These are phyloP conservation scores for Ophiostoma sp. DNA, from an alignment of 2,329 filamentous ascomycete genomes.

Conservation along the genomic window DNA sequence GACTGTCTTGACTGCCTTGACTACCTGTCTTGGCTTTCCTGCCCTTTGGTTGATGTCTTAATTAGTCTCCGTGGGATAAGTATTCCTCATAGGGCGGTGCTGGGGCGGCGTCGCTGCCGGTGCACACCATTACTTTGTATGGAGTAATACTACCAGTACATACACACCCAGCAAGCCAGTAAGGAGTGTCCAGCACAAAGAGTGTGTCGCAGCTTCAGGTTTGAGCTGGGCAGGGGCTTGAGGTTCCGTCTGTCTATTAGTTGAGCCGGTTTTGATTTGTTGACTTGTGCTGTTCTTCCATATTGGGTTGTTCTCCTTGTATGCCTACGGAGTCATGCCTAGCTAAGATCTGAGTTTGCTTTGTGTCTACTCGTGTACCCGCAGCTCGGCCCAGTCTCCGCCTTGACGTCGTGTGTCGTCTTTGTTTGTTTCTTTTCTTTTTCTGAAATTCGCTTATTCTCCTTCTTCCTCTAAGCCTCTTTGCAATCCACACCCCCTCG, in stretches of 20 bases:
- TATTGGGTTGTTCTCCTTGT: not conserved
- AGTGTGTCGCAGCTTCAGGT: not conserved
- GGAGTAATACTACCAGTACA: not conserved
- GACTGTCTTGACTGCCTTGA: not conserved
- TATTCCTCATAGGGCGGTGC: not conserved
- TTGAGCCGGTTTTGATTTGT: constrained; percentile 1
- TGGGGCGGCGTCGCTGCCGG: not conserved
- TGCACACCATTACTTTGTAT: too few relatives aligned
- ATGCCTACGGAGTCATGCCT: too few relatives aligned
- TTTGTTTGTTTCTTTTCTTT: not conserved
- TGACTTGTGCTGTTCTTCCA: not conserved
- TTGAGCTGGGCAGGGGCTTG: not conserved
- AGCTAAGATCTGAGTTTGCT: too few relatives aligned
- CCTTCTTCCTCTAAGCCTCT: not conserved
- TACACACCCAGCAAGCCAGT: too few relatives aligned
- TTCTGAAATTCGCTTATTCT: not conserved
- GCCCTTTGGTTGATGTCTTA: not conserved
- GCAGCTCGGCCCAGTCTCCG: not conserved
- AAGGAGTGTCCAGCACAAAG: too few relatives aligned
- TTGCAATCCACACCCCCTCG: not conserved
- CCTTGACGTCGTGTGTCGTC: not conserved
- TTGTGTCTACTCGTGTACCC: not conserved
- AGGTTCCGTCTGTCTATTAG: not conserved
- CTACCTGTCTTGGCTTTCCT: not conserved
- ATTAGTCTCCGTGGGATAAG: not conserved